Evolutionary conservation across 192 early-diverging fungal species (phyloP), one percentile per base, ranked within the genome.

Genomic region (Jimgerdemannia flammicorona): DNA sequence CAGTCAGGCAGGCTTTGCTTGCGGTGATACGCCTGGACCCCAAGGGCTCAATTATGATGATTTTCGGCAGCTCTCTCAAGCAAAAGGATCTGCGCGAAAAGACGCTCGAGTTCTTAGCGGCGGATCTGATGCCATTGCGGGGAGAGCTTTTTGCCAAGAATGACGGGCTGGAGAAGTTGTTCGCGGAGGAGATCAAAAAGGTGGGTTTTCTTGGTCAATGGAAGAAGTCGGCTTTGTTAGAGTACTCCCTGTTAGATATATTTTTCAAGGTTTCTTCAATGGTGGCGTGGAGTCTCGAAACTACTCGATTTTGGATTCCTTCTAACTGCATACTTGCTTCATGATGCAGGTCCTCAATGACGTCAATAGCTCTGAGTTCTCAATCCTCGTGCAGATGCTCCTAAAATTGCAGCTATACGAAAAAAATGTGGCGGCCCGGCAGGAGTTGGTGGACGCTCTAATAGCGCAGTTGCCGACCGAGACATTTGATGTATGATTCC

Each of bases 131-230:
- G 63, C 44, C 43, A 3, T 64, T 76, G n/a, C 70, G 71, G 43
- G 64, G 29, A 4, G 75, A 76, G 20, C 64, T 76, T 64, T 71
- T 72, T 20, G 63, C 64, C 17, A 44, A 65, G 20, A 43, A 70
- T 63, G 39, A 19, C 3, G 70, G 70, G 64, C 19, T 71, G 14
- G 70, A 76, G 49, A 17, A 43, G 59, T 42, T 44, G 18, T 76
- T 76, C 43, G 70, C 75, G 3, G 29, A 70, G 65, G 75, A 76
- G 71, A 43, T 76, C 14, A 71, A 71, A 49, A 76, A 71, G 44
- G 75, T 76, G 49, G 49, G 49, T 59, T 59, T 6, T 10, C 6
- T 59, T 6, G 49, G 29, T 29, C 29, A 1, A 29, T 29, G 29
- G 29, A 29, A 29, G 29, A 29, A 29, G 29, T 29, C 29, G 29